phyloP scores from a whole-genome alignment of 2,329 filamentous ascomycete genomes.

The Aspergillus viridinutans region DNA sequence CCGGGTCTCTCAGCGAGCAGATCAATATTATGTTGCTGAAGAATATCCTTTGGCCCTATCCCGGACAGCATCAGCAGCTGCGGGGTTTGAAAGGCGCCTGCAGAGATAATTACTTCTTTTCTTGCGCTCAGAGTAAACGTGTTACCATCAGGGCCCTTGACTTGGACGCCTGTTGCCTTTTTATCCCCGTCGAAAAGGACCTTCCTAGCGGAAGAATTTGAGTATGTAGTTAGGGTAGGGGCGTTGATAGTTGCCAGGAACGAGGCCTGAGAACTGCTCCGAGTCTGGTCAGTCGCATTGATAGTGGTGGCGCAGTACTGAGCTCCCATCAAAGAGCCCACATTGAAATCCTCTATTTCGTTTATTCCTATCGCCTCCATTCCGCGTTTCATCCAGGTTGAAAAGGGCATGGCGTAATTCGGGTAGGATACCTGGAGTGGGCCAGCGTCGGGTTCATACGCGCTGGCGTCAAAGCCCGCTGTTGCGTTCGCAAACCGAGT shows the following conservation, averaged over 20 bases:
- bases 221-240: slow-evolving; percentile 37
- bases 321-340: too few species aligned
- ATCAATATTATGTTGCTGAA: slow-evolving; percentile 9
- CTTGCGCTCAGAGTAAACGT: slow-evolving; percentile 45
- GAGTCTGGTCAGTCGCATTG: too few species aligned
- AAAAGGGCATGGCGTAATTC: too few species aligned
- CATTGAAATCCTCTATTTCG: too few species aligned
- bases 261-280: neutral
- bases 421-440: too few species aligned
- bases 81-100: slow-evolving; percentile 49
- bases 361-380: too few species aligned
- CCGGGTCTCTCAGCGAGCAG: slow-evolving; percentile 13
- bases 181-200: slow-evolving; percentile 48
- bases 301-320: too few species aligned
- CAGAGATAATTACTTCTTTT: slow-evolving; percentile 45
- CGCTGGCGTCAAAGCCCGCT: slow-evolving; percentile 14
- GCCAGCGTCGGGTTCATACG: slow-evolving; percentile 6
- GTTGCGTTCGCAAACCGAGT: slow-evolving; percentile 18
- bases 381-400: too few species aligned
- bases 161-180: slow-evolving; percentile 42
- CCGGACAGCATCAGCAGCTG: slow-evolving; percentile 50
- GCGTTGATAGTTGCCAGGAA: slow-evolving; percentile 16
- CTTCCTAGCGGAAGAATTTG: slow-evolving; percentile 35
- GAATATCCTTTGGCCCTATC: slow-evolving; percentile 34
- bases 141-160: slow-evolving; percentile 30